A percentile compares a stretch with the other conserved stretches of the same genome.
Evolutionary conservation across 352 stramenopile species (phyloP).

Genomic region (Pythium sukuiense): DNA sequence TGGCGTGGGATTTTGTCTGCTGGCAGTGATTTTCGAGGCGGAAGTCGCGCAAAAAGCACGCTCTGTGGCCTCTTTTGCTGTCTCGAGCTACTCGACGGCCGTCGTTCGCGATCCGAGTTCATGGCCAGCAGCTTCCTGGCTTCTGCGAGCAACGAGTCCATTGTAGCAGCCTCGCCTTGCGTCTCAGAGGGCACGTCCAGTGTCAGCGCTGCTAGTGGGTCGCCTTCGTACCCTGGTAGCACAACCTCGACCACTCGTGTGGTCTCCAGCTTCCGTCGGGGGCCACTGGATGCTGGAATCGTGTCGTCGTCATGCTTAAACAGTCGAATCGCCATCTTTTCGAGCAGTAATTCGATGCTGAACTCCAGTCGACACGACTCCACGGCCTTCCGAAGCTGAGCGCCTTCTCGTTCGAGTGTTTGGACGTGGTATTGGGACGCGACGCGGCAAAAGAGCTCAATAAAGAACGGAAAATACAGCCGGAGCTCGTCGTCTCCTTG

Average conservation of each 20-base stretch:
- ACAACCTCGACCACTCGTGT: conserved; percentile 4
- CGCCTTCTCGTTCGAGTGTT: conserved; percentile 45
- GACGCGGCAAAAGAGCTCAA: conserved; percentile 66
- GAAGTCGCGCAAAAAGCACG: conserved; percentile 38
- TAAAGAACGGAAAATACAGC: conserved; percentile 59
- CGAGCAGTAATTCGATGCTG: conserved; percentile 53
- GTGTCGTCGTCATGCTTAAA: conserved; percentile 6
- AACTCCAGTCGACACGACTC: conserved; percentile 66
- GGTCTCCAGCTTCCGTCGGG: neutral
- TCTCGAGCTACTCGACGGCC: neutral
- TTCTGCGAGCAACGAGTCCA: conserved; percentile 8
- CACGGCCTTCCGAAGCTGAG: conserved; percentile 49
- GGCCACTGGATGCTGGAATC: neutral
- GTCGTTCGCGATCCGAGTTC: neutral
- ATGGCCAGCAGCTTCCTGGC: conserved; percentile 7
- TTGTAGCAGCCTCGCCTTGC: neutral
- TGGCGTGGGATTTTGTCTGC: neutral
- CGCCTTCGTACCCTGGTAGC: conserved; percentile 9
- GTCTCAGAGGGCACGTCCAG: conserved; percentile 2
- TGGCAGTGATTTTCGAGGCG: conserved; percentile 29
- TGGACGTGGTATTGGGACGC: conserved; percentile 52
- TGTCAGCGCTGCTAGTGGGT: conserved; percentile 5
- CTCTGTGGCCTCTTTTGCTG: conserved; percentile 26
- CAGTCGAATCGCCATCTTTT: conserved; percentile 52
- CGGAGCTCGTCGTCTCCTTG: conserved; percentile 3